Evolutionary conservation across 495 filamentous ascomycete species (phyloP), one percentile per base, ranked within the genome.

Genomic region (Neurospora hispaniola): DNA sequence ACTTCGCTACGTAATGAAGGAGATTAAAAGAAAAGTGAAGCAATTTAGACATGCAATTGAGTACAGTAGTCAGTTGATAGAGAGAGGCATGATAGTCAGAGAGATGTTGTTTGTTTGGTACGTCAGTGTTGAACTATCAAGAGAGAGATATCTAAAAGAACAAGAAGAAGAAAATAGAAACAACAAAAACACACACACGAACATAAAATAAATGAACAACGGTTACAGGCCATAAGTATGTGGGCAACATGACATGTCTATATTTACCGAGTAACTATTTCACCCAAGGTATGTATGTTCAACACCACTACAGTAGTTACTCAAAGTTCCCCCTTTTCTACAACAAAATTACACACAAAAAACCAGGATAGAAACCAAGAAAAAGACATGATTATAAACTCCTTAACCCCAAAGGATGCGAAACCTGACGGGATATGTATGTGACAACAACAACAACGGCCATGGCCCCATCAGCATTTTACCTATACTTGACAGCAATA

Each of bases 371-470:
- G 8, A 62, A 62, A 27, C 5, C 31, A 62, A 62, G 31, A 7
- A 39, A 39, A 39, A 39, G 35, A 39, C 39, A 62, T 12, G 27
- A 62, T 62, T 62, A 62, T 62, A 35, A 62, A 62, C 54, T 62
- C 54, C 54, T 62, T 31, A 62, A 62, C 54, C 54, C 54, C 54
- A 62, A 62, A 62, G 54, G 54, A 62, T 62, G 54, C 54, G 23
- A 62, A 62, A 62, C 54, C 54, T 62, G 54, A 62, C 54, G 54
- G 54, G 54, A 62, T 62, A 62, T 62, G 54, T 62, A 62, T 62
- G 23, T 62, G 23, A 62, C 54, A 62, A 31, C n/a, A n/a, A n/a
- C n/a, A n/a, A 4, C 23, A 35, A 23, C 7, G 39, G 39, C 39
- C 39, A 31, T 23, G n/a, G 10, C 46, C 46, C 46, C n/a, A 31